Base-by-base conservation (phyloP, 2,329 filamentous ascomycete genomes). In the Aspergillus tanneri region DNA sequence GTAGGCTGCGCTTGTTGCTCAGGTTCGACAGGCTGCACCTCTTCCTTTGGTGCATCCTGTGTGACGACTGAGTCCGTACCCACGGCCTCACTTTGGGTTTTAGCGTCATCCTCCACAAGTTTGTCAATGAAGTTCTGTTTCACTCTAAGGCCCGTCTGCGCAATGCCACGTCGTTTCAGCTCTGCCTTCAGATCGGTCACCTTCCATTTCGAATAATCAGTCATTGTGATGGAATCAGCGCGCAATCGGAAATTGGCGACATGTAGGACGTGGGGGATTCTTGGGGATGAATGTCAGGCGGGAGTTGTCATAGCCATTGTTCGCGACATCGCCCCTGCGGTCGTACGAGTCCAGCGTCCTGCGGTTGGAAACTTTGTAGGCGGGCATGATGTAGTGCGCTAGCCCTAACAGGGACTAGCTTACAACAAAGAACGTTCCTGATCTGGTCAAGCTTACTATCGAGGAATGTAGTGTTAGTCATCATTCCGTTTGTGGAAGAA, bases 151-250 rank as follows among this genome's bases (percentile, higher is more conserved):
- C 88, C 88, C 19, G 81, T 80, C 52, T 83, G 80, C 5, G 83
- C 74, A 30, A 91, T 79, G n/a, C 84, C 83, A 54, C 87, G 81
- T 49, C 76, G 77, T 70, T 88, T 90, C 34, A 91, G 77, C 73
- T 90, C 86, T 18, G 82, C 81, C 69, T 85, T 87, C 49, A 92
- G 78, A 61, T 90, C 86, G 25, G 84, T 76, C 54, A 92, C 88
- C 71, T 88, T 91, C 62, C 85, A 78, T 68, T 76, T 77, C 46
- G 65, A 74, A 65, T 77, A 81, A 56, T 80, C 77, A 51, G 72
- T 70, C 78, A 80, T 80, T 25, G 32, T 65, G 54, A 42, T 19
- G 42, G 18, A 11, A 21, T 32, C 34, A 40, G 24, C 49, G 30
- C 53, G 56, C n/a, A 4, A 7, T 43, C 11, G 18, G 28, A 30